A percentile compares a stretch with the other conserved stretches of the same genome.
These are phyloP conservation scores for Pseudonitzschia pungens DNA, from an alignment of 108 stramenopile species.

Conservation along the genomic window DNA sequence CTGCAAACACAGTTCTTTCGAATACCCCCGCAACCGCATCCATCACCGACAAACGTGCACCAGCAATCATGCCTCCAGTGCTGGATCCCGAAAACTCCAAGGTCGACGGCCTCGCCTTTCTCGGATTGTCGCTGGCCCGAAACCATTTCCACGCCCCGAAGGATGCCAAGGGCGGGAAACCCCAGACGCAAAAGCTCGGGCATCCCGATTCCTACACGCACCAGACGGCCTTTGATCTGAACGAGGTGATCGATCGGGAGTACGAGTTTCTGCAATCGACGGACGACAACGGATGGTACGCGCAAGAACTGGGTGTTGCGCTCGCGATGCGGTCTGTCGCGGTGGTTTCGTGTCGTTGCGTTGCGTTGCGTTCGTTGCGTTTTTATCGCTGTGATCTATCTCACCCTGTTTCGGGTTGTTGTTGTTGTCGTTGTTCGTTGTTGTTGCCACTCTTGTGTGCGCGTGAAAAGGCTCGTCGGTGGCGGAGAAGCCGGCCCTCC, in stretches of 20 bases:
- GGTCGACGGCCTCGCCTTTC: conserved; percentile 86
- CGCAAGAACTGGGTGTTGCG: no score
- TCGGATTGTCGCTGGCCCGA: conserved; percentile 77
- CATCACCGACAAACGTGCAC: no score
- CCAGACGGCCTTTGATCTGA: conserved; percentile 81
- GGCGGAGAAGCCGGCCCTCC: conserved; percentile 88
- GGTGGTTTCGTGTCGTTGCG: no score
- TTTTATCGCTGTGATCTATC: neutral
- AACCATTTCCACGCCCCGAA: conserved; percentile 18
- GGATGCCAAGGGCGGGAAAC: neutral
- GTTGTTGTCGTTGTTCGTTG: no score
- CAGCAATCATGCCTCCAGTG: conserved; percentile 76
- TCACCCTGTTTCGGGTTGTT: neutral
- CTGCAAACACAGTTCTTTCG: no score
- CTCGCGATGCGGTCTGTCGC: no score
- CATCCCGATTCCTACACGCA: conserved; percentile 78
- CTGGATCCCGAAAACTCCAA: conserved; percentile 73
- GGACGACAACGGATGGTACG: conserved; percentile 86
- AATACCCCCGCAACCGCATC: neutral
- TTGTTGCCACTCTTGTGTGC: no score
- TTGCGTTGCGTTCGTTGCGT: neutral
- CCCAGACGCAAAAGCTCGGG: conserved; percentile 25
- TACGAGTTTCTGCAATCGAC: conserved; percentile 75
- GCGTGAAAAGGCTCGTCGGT: conserved; percentile 53
- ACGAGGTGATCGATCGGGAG: conserved; percentile 57